Base-by-base conservation (phyloP, 2,329 filamentous ascomycete species). In the Colletotrichum chlorophyti region DNA sequence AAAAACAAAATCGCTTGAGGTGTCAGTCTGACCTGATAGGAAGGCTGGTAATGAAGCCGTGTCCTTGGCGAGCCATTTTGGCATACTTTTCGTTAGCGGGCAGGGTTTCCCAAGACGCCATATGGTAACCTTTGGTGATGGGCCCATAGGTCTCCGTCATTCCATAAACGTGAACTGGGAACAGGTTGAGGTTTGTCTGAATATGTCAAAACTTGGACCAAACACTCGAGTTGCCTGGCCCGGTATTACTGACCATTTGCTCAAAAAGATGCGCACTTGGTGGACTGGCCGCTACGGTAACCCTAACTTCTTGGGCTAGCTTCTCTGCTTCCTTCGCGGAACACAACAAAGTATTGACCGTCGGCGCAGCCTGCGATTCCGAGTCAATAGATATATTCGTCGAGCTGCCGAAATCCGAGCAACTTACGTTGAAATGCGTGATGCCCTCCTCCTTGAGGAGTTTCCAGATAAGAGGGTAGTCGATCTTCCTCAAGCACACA, bases 371-470 rank as follows among this genome's bases (percentile, higher is more conserved):
- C 46, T 49, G 24, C 34, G 17, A 11, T 11, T 12, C 17, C 23
- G 24, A 8, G 24, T 49, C 34, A 49, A 26, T 11, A 5, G 9
- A n/a, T 9, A 1, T 14, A 11, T n/a, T 12, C 7, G 10, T n/a
- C 9, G 8, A 3, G 11, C 8, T 6, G 11, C 19, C n/a, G 12
- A n/a, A n/a, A 6, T 27, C 0, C 95, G 95, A 0, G 94, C 95
- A 1, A 94, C 94, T 95, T 1, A 95, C 94, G 69, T 94, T 96
- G 78, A 96, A 98, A 74, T 99, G 95, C 1, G 93, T 98, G 63
- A 99, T 90, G 6, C 85, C 80, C 73, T 98, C 91, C 49, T 92
- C 84, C 68, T 93, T 96, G 29, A 99, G 78, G 4, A 99, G 77
- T 45, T 84, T 84, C 95, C 95, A 99, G 60, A 99, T 96, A 58